Evolutionary conservation across 164 flowering plant genomes (phyloP), one percentile per base, ranked within the genome.

Genomic region (Hamamelis virginiana): DNA sequence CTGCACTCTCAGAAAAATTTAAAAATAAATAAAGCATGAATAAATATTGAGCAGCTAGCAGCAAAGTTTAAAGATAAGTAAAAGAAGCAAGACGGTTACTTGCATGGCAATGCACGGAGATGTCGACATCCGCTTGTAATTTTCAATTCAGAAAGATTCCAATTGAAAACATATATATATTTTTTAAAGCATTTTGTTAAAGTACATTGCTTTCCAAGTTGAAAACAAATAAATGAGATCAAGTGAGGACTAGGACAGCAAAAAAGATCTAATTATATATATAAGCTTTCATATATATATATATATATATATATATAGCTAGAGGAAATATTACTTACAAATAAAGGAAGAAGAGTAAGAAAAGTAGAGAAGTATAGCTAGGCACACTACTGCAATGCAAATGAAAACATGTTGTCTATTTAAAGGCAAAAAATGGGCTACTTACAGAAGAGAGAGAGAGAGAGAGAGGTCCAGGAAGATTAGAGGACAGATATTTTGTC

Each of bases 61-160:
- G 11, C 46, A 44, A 14, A 48, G 52, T 10, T 48, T 48, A 48
- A 19, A 51, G n/a, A 19, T 16, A 16, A 51, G 8, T 51, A 51
- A 16, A 8, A 15, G 22, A 51, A 51, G n/a, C 5, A 51, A 46
- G 16, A 41, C 25, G 22, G 27, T 43, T 44, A 71, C 64, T 64
- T 71, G 69, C 55, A 64, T 71, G 68, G 23, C 33, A 16, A 57
- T 64, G 64, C 69, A 64, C 48, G 73, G 56, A 43, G 57, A 56
- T 19, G 74, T 71, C 63, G 21, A 71, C 69, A 26, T 71, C 68
- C 4, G 8, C 8, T 50, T 50, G n/a, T 8, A 16, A 50, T 50
- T 46, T 46, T 46, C 50, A 46, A 46, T 46, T 46, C 11, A 16
- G 18, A 51, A 18, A 18, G n/a, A 51, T 2, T 33, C 41, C 6